These are phyloP conservation scores for Elsinoe ampelina DNA, from an alignment of 2,329 filamentous ascomycete genomes.

Conservation along the genomic window DNA sequence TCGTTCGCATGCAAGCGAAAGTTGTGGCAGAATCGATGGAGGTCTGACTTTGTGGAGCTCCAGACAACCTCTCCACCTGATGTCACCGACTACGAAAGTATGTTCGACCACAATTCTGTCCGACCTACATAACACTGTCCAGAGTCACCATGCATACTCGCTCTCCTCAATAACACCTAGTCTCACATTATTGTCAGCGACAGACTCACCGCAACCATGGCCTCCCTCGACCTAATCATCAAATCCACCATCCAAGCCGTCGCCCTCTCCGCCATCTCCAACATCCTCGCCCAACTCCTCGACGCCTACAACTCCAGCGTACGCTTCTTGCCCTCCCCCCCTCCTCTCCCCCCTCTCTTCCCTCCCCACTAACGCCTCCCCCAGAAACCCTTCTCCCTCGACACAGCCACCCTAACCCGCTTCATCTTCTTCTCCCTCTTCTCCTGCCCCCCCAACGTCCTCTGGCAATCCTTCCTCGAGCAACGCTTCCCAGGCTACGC, in stretches of 20 bases:
- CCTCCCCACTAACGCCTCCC: constrained; percentile 1
- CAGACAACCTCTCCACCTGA: not conserved
- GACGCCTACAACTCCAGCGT: constrained; percentile 53
- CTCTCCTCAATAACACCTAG: not conserved
- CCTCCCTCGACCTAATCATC: constrained; percentile 33
- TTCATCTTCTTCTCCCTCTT: constrained; percentile 67
- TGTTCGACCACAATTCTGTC: not conserved
- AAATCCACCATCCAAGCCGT: constrained; percentile 57
- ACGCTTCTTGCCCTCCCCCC: constrained; percentile 17
- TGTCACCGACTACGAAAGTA: not conserved
- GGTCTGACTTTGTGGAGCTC: no score
- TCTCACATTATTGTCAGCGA: not conserved
- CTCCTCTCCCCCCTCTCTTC: constrained; percentile 6
- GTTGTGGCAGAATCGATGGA: no score
- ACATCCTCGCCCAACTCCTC: constrained; percentile 63
- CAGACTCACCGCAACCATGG: not conserved
- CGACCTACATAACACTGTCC: not conserved
- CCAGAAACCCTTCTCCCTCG: constrained; percentile 52
- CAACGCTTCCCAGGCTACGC: constrained; percentile 57
- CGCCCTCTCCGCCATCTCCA: constrained; percentile 57
- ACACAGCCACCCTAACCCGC: constrained; percentile 61
- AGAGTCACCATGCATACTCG: not conserved
- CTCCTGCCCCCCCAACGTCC: constrained; percentile 70
- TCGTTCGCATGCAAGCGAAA: no score
- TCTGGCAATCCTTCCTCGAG: constrained; percentile 79